Conservation (phyloP, 331 rosid genomes). For the Acacia pycnantha region DNA sequence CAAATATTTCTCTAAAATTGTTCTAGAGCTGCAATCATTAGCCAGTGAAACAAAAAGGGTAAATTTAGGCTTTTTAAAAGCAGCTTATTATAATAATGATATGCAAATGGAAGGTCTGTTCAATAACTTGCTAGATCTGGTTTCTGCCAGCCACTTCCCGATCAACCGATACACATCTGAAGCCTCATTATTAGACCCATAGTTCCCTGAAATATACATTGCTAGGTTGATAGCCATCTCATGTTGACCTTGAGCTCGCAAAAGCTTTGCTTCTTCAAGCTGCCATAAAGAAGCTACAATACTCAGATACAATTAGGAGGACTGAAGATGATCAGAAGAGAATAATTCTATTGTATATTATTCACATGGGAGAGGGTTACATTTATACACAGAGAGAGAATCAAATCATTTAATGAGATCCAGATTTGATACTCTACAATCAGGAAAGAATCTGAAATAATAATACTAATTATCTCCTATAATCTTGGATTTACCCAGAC, state of each 20-base stretch:
- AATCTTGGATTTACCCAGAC: no score
- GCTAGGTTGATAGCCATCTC: slow-evolving; percentile 94
- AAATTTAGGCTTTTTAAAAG: slow-evolving; percentile 10
- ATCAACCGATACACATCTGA: slow-evolving; percentile 83
- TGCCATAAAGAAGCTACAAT: slow-evolving; percentile 38
- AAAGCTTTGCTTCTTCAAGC: slow-evolving; percentile 98
- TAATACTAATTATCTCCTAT: no score
- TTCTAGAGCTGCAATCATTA: slow-evolving; percentile 78
- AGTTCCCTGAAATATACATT: slow-evolving; percentile 57
- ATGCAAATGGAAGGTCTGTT: slow-evolving; percentile 18
- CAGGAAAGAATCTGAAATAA: no score
- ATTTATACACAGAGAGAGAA: no score
- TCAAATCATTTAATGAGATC: no score
- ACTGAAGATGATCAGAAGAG: no score
- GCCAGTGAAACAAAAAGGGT: slow-evolving; percentile 17
- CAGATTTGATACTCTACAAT: no score
- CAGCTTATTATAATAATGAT: neutral
- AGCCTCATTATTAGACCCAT: slow-evolving; percentile 59
- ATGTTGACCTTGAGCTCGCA: slow-evolving; percentile 90
- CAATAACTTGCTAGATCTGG: slow-evolving; percentile 92
- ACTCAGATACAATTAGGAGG: neutral
- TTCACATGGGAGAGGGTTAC: no score
- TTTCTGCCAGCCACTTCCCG: slow-evolving; percentile 98
- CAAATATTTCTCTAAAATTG: slow-evolving; percentile 87
- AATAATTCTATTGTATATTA: no score